These are phyloP conservation scores for Dimocarpus longan DNA, from an alignment of 345 rosid species.

Conservation along the genomic window DNA sequence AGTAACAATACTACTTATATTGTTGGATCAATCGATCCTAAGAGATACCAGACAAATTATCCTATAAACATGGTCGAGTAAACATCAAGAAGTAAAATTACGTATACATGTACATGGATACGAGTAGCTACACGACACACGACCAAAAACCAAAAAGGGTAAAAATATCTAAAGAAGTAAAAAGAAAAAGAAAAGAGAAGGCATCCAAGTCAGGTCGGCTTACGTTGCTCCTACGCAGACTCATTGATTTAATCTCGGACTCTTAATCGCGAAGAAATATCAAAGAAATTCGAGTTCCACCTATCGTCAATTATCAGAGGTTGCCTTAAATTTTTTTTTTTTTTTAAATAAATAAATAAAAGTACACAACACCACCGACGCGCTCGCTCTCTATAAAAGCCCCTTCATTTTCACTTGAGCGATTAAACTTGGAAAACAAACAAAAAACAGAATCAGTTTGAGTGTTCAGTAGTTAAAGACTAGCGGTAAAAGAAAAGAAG, in stretches of 20 bases:
- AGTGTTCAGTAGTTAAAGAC: neutral
- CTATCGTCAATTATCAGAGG: neutral
- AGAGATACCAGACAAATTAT: too few species aligned
- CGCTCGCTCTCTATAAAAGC: neutral
- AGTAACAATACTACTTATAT: too few species aligned
- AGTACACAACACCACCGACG: neutral
- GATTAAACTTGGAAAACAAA: neutral
- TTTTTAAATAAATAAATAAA: neutral
- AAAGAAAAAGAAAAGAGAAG: too few species aligned
- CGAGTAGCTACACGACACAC: too few species aligned
- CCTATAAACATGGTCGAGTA: too few species aligned
- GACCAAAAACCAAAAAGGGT: too few species aligned
- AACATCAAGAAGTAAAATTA: too few species aligned
- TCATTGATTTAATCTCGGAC: neutral
- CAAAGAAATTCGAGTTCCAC: neutral
- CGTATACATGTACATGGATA: too few species aligned
- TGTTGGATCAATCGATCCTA: too few species aligned
- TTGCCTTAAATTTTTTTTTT: too few species aligned
- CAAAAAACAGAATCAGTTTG: neutral
- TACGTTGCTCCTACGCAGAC: neutral
- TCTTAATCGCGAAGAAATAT: neutral
- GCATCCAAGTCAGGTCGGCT: neutral
- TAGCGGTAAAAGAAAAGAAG: neutral
- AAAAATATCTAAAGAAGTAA: too few species aligned
- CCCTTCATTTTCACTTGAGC: neutral